Percentiles rank a stretch among this genome's conserved stretches.
Evolutionary conservation across 139 green algal genomes (phyloP).

Genomic region (Protoeuglena noctilucae): DNA sequence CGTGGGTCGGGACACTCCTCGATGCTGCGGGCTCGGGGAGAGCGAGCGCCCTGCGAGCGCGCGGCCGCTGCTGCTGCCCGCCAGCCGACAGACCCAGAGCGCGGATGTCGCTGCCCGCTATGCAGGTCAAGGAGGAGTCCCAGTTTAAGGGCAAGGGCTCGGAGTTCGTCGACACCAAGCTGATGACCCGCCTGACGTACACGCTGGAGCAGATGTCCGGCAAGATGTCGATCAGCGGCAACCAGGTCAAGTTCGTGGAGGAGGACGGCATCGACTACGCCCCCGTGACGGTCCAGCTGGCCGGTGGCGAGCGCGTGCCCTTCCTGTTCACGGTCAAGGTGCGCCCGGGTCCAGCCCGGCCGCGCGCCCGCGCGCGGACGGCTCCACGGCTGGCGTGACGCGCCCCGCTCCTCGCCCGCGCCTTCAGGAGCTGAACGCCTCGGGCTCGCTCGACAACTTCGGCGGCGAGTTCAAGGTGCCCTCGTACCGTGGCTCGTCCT

Average conservation of each 20-base stretch:
- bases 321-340: slow-evolving; percentile 99
- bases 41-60: no score
- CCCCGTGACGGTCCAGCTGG: slow-evolving; percentile 87
- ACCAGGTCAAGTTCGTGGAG: slow-evolving; percentile 79
- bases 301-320: slow-evolving; percentile 92
- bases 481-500: slow-evolving; percentile 95
- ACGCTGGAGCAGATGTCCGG: slow-evolving; percentile 86
- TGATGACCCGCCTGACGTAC: slow-evolving; percentile 99
- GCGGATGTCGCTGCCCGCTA: no score
- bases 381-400: no score
- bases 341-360: no score
- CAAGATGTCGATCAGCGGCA: slow-evolving; percentile 66
- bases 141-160: slow-evolving; percentile 58
- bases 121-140: slow-evolving; percentile 79
- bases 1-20: no score
- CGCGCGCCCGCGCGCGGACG: neutral
- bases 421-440: slow-evolving; percentile 80
- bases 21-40: no score
- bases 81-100: no score
- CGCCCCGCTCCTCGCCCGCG: no score
- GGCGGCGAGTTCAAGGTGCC: slow-evolving; percentile 89
- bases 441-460: slow-evolving; percentile 72
- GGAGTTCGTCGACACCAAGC: slow-evolving; percentile 92
- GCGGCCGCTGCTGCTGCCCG: neutral
- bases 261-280: slow-evolving; percentile 97